A percentile compares a stretch with the other conserved stretches of the same genome.
Evolutionary conservation across 2,329 filamentous ascomycete genomes (phyloP).

Genomic region (Plectosphaerella cucumerina): DNA sequence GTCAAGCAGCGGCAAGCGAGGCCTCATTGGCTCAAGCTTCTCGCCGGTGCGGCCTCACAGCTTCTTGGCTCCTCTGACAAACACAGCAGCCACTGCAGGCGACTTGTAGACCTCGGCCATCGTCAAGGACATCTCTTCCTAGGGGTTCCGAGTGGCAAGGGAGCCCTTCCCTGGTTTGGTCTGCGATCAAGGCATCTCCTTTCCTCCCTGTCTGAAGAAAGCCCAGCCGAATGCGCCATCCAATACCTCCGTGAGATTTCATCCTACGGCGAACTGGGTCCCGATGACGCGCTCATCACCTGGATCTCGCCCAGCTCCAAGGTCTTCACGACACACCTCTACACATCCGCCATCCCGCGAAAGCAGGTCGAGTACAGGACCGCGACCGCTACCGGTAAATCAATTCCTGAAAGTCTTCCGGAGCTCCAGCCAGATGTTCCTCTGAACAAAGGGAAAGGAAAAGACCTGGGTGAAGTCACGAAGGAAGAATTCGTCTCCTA

Average conservation of each 20-base stretch:
- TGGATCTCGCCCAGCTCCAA: not conserved
- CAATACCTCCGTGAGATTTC: not conserved
- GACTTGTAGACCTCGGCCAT: not conserved
- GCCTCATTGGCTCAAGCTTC: not conserved
- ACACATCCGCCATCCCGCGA: not conserved
- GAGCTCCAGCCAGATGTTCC: not conserved
- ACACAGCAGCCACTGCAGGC: not conserved
- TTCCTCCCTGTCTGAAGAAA: not conserved
- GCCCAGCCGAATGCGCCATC: not conserved
- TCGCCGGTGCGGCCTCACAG: not conserved
- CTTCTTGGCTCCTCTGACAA: not conserved
- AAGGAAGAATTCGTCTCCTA: not conserved
- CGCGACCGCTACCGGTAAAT: not conserved
- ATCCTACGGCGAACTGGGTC: not conserved
- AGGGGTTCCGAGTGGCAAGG: not conserved
- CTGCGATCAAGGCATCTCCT: conserved; percentile 1
- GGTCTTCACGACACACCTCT: not conserved
- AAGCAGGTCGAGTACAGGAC: not conserved
- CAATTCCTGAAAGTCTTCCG: not conserved
- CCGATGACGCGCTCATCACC: not conserved
- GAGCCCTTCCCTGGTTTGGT: conserved; percentile 2
- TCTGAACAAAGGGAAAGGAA: not conserved
- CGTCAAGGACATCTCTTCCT: not conserved
- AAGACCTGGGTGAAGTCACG: not conserved
- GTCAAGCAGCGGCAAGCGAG: not conserved